Base-by-base conservation (phyloP, 768 basidiomycete species). In the Wakefieldia striispora region DNA sequence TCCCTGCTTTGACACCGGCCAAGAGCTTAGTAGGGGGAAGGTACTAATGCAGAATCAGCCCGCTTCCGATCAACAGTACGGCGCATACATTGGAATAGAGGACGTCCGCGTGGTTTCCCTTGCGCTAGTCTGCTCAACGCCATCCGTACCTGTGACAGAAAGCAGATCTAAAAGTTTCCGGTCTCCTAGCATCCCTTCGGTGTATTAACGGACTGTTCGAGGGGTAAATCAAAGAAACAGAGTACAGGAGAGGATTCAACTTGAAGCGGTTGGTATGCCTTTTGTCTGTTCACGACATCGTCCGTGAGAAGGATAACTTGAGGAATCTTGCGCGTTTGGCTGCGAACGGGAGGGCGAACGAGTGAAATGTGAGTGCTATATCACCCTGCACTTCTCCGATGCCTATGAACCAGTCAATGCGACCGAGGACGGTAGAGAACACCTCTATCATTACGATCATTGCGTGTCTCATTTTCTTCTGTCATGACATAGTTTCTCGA, bases 391-490 rank as follows among this genome's bases (percentile, higher is more conserved):
- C 91, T 88, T 62, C 82, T 87, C 42, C 97, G 51, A 99, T 99
- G 6, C 91, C 95, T 94, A 55, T 23, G n/a, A 1, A 47, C 8
- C 12, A 5, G 12, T 61, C 20, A 42, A n/a, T 5, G 4, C 0
- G 6, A 29, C 11, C 0, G n/a, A 34, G 6, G 26, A 9, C 34
- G 21, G 20, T 11, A 13, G 6, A 8, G 3, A 2, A 9, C 50
- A 91, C 94, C 88, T 80, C 97, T 73, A 64, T 98, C 97, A 62
- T 98, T 98, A 21, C 89, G 78, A 64, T 99, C 97, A 58, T 98
- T 98, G 0, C 93, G 91, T 0, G 82, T 83, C 69, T 95, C 91
- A 4, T 76, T 83, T 47, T 87, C 83, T 54, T 87, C 82, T 14
- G 88, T 75, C 35, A 88, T 74, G 10, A 92, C 78, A 0, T 88